These are phyloP conservation scores for Cyclospora cayetanensis DNA, from an alignment of 169 alveolate genomes.

Conservation along the genomic window DNA sequence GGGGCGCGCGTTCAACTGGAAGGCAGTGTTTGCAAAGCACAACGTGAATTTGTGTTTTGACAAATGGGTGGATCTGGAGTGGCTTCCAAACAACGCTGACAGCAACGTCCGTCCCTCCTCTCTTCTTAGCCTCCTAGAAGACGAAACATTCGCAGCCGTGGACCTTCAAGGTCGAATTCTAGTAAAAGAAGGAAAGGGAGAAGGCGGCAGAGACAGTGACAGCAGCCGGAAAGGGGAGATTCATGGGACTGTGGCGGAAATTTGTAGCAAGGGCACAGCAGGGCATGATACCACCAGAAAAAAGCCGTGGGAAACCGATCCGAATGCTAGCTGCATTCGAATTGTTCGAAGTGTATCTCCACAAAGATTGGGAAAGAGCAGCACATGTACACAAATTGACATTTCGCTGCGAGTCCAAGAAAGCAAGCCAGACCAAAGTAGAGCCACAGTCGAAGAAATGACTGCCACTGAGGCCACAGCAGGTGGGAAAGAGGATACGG, in stretches of 20 bases:
- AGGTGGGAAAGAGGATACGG: neutral
- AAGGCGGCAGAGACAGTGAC: too few species aligned
- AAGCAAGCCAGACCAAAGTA: neutral
- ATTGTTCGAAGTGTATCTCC: constrained; percentile 16
- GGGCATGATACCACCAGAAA: too few species aligned
- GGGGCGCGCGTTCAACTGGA: neutral
- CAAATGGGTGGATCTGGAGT: neutral
- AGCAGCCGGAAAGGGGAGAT: too few species aligned
- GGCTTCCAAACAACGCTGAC: neutral
- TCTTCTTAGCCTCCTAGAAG: neutral
- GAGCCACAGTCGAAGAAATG: too few species aligned
- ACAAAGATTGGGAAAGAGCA: neutral
- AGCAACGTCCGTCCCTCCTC: neutral
- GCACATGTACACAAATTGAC: neutral
- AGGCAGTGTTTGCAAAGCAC: neutral
- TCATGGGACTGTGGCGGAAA: too few species aligned
- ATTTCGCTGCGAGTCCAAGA: neutral
- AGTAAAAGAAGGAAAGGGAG: neutral
- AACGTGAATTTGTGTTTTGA: constrained; percentile 17
- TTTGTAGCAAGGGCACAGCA: too few species aligned
- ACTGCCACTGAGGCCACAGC: neutral
- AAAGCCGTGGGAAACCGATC: neutral
- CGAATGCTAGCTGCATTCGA: neutral
- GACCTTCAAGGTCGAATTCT: neutral
- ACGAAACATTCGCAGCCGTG: neutral